A percentile compares a stretch with the other conserved stretches of the same genome.
Conservation (phyloP, 2,329 filamentous ascomycete genomes). For the Talaromyces piceae region DNA sequence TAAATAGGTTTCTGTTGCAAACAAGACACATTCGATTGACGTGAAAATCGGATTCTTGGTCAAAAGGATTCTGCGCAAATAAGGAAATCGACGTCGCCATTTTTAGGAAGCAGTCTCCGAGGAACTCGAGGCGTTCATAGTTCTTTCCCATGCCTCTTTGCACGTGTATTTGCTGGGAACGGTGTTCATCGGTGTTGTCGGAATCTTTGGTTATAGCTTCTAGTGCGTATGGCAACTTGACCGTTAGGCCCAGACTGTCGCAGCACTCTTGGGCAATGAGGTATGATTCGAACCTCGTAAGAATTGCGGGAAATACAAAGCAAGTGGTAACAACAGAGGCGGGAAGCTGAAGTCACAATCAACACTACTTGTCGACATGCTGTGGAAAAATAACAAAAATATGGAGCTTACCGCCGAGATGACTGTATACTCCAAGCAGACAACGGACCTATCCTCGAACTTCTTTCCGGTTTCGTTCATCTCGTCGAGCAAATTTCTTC, state of each 20-base stretch:
- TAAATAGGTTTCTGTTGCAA: constrained; percentile 84
- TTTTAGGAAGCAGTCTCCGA: constrained; percentile 91
- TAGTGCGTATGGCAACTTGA: constrained; percentile 64
- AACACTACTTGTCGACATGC: not conserved
- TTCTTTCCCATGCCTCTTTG: constrained; percentile 85
- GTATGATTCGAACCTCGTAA: constrained; percentile 73
- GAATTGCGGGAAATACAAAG: constrained; percentile 72
- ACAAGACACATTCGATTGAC: constrained; percentile 84
- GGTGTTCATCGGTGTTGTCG: constrained; percentile 70
- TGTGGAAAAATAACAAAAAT: not conserved
- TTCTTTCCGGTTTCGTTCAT: constrained; percentile 45
- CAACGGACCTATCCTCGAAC: constrained; percentile 49
- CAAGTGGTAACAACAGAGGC: constrained; percentile 63
- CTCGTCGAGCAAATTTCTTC: constrained; percentile 77
- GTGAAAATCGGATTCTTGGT: constrained; percentile 80
- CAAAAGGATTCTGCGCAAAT: constrained; percentile 66
- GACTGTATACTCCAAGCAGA: constrained; percentile 69
- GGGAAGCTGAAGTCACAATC: constrained; percentile 51
- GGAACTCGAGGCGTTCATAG: constrained; percentile 88
- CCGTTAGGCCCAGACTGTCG: constrained; percentile 53
- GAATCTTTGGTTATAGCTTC: constrained; percentile 92
- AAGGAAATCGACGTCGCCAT: constrained; percentile 88
- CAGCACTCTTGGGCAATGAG: constrained; percentile 75
- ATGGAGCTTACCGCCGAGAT: constrained; percentile 71
- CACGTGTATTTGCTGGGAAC: constrained; percentile 60